A percentile compares a stretch with the other conserved stretches of the same genome.
phyloP scores from a whole-genome alignment of 208 protist genomes.

The Strigomonas galati region DNA sequence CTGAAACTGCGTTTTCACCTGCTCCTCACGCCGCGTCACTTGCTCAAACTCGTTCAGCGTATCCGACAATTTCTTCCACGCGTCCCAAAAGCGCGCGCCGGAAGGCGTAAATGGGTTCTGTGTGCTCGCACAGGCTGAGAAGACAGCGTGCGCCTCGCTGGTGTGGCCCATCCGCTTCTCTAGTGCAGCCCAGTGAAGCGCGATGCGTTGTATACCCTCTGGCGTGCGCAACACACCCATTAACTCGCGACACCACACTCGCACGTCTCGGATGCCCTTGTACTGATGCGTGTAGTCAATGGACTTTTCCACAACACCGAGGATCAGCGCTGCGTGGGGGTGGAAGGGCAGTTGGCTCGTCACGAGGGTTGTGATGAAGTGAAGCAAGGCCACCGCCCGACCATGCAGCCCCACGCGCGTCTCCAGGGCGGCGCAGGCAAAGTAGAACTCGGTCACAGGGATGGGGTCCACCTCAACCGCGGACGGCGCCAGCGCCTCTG shows the following conservation, averaged over 20 bases:
- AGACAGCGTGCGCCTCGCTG: conserved; percentile 44
- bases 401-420: conserved; percentile 47
- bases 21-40: conserved; percentile 43
- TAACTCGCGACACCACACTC: conserved; percentile 37
- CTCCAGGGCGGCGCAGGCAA: conserved; percentile 63
- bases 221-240: conserved; percentile 27
- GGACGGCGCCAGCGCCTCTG: conserved; percentile 32
- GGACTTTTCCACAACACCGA: conserved; percentile 48
- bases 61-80: conserved; percentile 74
- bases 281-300: conserved; percentile 39
- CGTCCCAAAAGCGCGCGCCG: conserved; percentile 62
- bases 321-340: conserved; percentile 30
- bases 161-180: conserved; percentile 60
- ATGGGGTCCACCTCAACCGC: conserved; percentile 28
- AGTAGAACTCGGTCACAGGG: conserved; percentile 44
- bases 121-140: conserved; percentile 67
- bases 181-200: conserved; percentile 72
- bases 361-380: conserved; percentile 26
- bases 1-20: neutral
- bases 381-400: conserved; percentile 37
- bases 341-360: conserved; percentile 12
- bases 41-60: conserved; percentile 57
- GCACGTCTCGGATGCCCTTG: conserved; percentile 41
- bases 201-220: conserved; percentile 53
- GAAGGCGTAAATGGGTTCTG: conserved; percentile 55